Evolutionary conservation across 2,329 filamentous ascomycete genomes (phyloP), one percentile per base, ranked within the genome.

Genomic region (Teratosphaeria zuluensis): DNA sequence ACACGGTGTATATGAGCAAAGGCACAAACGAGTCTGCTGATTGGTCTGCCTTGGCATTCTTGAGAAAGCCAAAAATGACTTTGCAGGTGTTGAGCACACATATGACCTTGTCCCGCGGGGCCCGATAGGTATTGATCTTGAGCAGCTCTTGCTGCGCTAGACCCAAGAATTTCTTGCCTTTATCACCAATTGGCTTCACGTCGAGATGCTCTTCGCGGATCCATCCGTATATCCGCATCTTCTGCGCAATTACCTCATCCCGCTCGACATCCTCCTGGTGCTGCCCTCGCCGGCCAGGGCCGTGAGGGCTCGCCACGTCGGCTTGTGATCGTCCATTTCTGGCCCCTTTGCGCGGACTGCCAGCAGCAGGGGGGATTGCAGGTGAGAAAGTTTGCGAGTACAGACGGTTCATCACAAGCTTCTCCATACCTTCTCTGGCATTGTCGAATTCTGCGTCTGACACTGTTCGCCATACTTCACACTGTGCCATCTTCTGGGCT

Each of bases 41-140:
- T 24, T 92, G 92, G 71, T 99, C 94, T 1, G 88, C 88, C 74
- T 95, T 95, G 56, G 90, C 86, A 71, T 96, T 95, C 65, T 92
- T 92, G 56, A 99, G 78, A 54, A 96, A 84, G 19, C 92, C 94
- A 74, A 99, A 97, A 63, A 99, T 97, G 63, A 99, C 95, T 75
- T 99, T 99, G 83, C 94, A 99, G 76, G 92, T 96, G 75, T 99
- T 99, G 58, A 99, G 77, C 53, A 97, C 90, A 73, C 94, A 99
- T 55, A 99, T 97, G 58, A 99, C 94, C 75, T 99, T 99, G 78
- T 99, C 94, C 66, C 94, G 81, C 3, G 94, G 94, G n/a, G 94
- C 94, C 65, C 95, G 85, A 71, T 99, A 99, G 8, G 89, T 94
- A 69, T 92, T 95, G 69, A 99, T 96, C 73, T 99, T 99, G 42